Conservation (phyloP, 2,329 filamentous ascomycete genomes). For the Myriangium duriaei region DNA sequence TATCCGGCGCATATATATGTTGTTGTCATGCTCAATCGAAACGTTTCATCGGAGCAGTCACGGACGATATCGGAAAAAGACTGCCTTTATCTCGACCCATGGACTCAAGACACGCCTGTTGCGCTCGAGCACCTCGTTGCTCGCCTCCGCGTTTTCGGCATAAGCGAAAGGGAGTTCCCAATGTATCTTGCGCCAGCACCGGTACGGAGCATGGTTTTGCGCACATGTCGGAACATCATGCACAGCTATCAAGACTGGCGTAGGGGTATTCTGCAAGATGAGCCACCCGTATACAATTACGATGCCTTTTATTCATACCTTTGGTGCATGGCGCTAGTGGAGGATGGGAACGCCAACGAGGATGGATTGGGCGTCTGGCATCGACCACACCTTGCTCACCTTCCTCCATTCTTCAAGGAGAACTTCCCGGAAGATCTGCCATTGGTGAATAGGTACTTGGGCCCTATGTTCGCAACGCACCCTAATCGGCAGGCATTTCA, state of each 20-base stretch:
- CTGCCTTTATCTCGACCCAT: slow-evolving; percentile 61
- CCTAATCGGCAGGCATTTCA: slow-evolving; percentile 43
- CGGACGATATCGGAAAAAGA: slow-evolving; percentile 32
- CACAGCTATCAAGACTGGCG: slow-evolving; percentile 49
- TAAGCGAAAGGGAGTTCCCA: slow-evolving; percentile 24
- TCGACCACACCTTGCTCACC: slow-evolving; percentile 49
- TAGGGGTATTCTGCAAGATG: slow-evolving; percentile 27
- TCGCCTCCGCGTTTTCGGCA: slow-evolving; percentile 47
- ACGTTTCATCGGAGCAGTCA: slow-evolving; percentile 29
- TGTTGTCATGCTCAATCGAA: slow-evolving; percentile 48
- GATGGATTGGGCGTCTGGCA: slow-evolving; percentile 19
- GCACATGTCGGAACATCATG: slow-evolving; percentile 70
- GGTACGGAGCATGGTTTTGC: slow-evolving; percentile 55
- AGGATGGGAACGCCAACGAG: slow-evolving; percentile 18
- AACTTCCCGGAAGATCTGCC: slow-evolving; percentile 60
- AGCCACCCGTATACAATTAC: slow-evolving; percentile 35
- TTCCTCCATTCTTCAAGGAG: slow-evolving; percentile 52
- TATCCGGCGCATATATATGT: slow-evolving; percentile 79
- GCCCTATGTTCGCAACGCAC: slow-evolving; percentile 44
- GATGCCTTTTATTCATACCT: slow-evolving; percentile 58
- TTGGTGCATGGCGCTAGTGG: slow-evolving; percentile 49
- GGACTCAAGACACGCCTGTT: slow-evolving; percentile 56
- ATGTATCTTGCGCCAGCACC: slow-evolving; percentile 53
- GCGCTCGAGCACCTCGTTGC: slow-evolving; percentile 27
- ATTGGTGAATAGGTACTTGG: slow-evolving; percentile 55